Percentiles rank a stretch among this genome's conserved stretches.
These are phyloP conservation scores for Podila minutissima DNA, from an alignment of 192 early-diverging fungal species.

Conservation along the genomic window DNA sequence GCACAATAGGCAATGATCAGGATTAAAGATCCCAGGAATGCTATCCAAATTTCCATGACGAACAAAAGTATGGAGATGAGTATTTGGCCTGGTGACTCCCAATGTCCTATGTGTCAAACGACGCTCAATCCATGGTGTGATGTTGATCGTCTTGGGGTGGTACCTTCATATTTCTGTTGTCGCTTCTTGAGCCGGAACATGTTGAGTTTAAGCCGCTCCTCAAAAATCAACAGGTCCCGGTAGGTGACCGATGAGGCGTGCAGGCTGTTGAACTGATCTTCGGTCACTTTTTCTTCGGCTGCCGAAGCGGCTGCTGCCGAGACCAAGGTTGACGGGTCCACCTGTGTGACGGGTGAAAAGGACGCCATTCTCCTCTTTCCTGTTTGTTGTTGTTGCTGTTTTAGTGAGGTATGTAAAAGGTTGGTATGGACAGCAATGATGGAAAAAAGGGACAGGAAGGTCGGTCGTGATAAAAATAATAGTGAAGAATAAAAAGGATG, in stretches of 20 bases:
- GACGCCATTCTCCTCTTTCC: background rate
- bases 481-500: no score
- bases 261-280: conserved; percentile 39
- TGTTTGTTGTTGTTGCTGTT: background rate
- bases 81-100: background rate
- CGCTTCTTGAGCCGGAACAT: conserved; percentile 70
- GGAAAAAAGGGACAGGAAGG: background rate
- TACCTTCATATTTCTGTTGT: conserved; percentile 80
- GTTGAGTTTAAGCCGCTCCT: conserved; percentile 82
- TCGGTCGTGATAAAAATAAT: background rate
- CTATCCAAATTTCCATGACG: conserved; percentile 5
- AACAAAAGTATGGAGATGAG: background rate
- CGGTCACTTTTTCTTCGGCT: conserved; percentile 39
- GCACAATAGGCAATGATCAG: conserved; percentile 55
- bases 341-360: conserved; percentile 45
- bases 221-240: conserved; percentile 83
- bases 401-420: background rate
- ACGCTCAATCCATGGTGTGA: background rate
- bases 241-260: conserved; percentile 60
- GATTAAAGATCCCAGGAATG: conserved; percentile 40
- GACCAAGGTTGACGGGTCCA: background rate
- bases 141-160: background rate
- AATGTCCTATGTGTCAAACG: no score
- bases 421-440: background rate
- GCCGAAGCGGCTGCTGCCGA: conserved; percentile 7